Evolutionary conservation across 768 basidiomycete species (phyloP).

Genomic region (Termitomyces sp.): DNA sequence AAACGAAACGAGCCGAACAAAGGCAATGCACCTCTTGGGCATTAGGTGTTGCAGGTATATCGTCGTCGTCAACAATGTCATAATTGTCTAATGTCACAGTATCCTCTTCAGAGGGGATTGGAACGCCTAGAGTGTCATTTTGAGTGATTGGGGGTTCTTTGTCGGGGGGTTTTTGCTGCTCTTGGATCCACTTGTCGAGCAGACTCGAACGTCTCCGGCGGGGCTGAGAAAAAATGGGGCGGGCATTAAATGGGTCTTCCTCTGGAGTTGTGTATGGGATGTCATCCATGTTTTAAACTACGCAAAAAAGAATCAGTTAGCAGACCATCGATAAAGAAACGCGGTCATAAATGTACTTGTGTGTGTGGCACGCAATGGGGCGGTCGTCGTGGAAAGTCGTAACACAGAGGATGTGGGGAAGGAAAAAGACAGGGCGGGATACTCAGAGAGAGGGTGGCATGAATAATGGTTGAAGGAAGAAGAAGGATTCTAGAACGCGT

Average conservation of each 20-base stretch:
- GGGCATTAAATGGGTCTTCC: slow-evolving; percentile 45
- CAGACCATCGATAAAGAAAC: slow-evolving; percentile 1
- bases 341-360: not conserved
- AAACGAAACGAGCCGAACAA: not conserved
- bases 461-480: slow-evolving; percentile 11
- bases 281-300: slow-evolving; percentile 27
- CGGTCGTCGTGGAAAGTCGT: slow-evolving; percentile 3
- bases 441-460: slow-evolving; percentile 7
- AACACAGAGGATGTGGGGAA: not conserved
- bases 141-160: slow-evolving; percentile 15
- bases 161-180: slow-evolving; percentile 31
- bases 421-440: not conserved
- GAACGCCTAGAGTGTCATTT: slow-evolving; percentile 20
- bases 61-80: slow-evolving; percentile 46
- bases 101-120: slow-evolving; percentile 20
- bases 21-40: slow-evolving; percentile 11
- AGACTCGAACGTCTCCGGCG: slow-evolving; percentile 41
- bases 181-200: slow-evolving; percentile 49
- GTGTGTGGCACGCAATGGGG: not conserved
- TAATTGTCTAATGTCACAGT: slow-evolving; percentile 35
- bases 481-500: slow-evolving; percentile 19
- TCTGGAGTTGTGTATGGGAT: slow-evolving; percentile 43
- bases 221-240: slow-evolving; percentile 26
- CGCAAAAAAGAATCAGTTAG: not conserved
- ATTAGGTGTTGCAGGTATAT: slow-evolving; percentile 31